Evolutionary conservation across 1,284 basidiomycete genomes (phyloP).

Genomic region (Ceratobasidium sp.): DNA sequence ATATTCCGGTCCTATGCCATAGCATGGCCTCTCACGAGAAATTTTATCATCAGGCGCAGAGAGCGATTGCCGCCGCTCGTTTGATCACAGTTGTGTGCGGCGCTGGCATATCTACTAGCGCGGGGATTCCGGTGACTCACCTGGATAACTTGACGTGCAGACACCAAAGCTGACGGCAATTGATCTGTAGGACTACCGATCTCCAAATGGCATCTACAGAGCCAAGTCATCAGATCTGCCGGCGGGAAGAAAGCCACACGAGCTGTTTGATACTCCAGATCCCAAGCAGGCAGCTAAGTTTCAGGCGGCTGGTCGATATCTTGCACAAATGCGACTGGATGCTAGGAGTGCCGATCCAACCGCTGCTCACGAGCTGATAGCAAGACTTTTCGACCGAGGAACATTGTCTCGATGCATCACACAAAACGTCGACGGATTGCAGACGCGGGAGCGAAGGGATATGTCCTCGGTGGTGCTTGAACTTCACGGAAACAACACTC

Average conservation of each 20-base stretch:
- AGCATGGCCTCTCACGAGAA: background rate
- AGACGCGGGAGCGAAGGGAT: background rate
- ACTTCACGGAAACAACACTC: conserved; percentile 1
- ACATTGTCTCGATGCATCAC: background rate
- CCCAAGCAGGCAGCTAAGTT: background rate
- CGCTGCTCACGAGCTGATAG: background rate
- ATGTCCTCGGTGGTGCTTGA: background rate
- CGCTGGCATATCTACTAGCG: conserved; percentile 23
- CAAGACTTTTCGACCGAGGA: background rate
- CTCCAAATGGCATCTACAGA: background rate
- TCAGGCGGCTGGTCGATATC: no score
- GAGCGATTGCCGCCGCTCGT: no score
- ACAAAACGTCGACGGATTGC: conserved; percentile 11
- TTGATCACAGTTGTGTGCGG: background rate
- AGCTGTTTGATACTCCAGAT: conserved; percentile 4
- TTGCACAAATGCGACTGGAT: background rate
- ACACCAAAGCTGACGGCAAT: background rate
- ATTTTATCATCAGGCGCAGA: background rate
- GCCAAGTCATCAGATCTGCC: background rate
- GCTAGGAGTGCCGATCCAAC: background rate
- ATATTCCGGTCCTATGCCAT: background rate
- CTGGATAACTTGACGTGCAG: no score
- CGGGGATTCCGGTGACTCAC: conserved; percentile 31
- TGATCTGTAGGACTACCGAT: conserved; percentile 12
- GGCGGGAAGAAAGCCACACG: background rate